A percentile compares a stretch with the other conserved stretches of the same genome.
phyloP scores from a whole-genome alignment of 1,284 basidiomycete species.

The Tetrapyrgos nigripes region DNA sequence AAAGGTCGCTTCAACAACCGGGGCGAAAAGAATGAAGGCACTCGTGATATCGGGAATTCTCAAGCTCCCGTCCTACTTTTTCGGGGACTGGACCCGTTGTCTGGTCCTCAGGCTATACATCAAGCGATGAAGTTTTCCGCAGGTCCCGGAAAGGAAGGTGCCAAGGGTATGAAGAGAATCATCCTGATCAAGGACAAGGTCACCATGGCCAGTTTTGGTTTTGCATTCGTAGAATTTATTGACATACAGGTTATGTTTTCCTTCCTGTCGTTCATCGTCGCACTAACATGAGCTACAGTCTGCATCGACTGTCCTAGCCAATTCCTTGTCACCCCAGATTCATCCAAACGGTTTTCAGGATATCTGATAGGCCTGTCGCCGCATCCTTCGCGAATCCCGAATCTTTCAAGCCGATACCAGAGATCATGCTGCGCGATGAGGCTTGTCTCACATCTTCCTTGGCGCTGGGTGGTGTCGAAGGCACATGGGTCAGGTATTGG shows the following conservation, averaged over 20 bases:
- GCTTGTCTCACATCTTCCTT: constrained; percentile 69
- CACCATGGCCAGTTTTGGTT: constrained; percentile 87
- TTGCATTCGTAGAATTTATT: constrained; percentile 90
- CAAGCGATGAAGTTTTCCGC: constrained; percentile 77
- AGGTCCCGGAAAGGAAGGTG: constrained; percentile 71
- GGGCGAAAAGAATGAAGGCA: constrained; percentile 85
- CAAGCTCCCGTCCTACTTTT: constrained; percentile 85
- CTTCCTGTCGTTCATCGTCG: not conserved
- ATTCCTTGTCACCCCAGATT: constrained; percentile 80
- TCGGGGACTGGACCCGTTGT: constrained; percentile 87
- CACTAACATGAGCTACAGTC: constrained; percentile 49
- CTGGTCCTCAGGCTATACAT: constrained; percentile 83
- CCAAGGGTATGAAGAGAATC: constrained; percentile 85
- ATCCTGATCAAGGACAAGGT: constrained; percentile 87
- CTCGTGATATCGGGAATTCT: constrained; percentile 88
- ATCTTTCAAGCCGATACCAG: constrained; percentile 81
- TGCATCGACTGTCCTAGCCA: constrained; percentile 76
- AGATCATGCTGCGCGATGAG: constrained; percentile 77
- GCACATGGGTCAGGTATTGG: constrained; percentile 82
- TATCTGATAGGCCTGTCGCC: constrained; percentile 85
- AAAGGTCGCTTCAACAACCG: constrained; percentile 61
- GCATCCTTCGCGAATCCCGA: constrained; percentile 88
- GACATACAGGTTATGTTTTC: constrained; percentile 70
- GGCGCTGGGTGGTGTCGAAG: constrained; percentile 72
- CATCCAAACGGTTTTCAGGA: constrained; percentile 90